phyloP scores from a whole-genome alignment of 108 stramenopile genomes.

The Discostella stelligeroides region DNA sequence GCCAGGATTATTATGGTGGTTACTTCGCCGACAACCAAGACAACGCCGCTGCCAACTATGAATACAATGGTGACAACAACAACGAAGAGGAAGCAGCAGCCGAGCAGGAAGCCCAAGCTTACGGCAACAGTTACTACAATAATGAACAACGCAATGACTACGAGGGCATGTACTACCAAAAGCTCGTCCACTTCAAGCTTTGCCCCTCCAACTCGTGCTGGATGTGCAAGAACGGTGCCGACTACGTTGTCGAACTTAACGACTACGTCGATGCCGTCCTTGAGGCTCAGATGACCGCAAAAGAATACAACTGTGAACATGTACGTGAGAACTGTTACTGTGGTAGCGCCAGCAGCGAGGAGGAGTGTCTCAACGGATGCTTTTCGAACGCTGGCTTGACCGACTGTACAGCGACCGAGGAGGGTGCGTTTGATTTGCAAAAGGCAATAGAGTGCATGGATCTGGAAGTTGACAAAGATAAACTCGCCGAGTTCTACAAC shows the following conservation, averaged over 20 bases:
- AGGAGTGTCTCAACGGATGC: conserved; percentile 59
- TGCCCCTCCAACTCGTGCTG: conserved; percentile 58
- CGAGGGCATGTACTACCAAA: conserved; percentile 62
- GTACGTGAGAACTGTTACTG: conserved; percentile 79
- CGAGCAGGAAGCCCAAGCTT: neutral
- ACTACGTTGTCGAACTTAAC: conserved; percentile 75
- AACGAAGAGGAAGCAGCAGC: neutral
- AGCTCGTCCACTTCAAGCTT: conserved; percentile 75
- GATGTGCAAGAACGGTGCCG: conserved; percentile 51
- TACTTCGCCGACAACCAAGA: conserved; percentile 48
- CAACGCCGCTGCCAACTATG: neutral
- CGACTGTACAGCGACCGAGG: conserved; percentile 25
- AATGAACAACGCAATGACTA: conserved; percentile 39
- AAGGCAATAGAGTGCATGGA: conserved; percentile 19
- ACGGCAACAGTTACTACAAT: conserved; percentile 18
- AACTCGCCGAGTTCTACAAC: conserved; percentile 17
- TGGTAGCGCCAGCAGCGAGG: conserved; percentile 58
- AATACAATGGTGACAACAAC: conserved; percentile 3
- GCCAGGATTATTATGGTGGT: conserved; percentile 44
- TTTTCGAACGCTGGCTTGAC: conserved; percentile 56
- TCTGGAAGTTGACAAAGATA: conserved; percentile 29
- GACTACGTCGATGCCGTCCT: conserved; percentile 77
- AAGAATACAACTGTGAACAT: conserved; percentile 69
- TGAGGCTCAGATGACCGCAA: conserved; percentile 38
- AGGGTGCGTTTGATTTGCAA: neutral